These are phyloP conservation scores for Russula griseocarnosa DNA, from an alignment of 768 basidiomycete species.

Conservation along the genomic window DNA sequence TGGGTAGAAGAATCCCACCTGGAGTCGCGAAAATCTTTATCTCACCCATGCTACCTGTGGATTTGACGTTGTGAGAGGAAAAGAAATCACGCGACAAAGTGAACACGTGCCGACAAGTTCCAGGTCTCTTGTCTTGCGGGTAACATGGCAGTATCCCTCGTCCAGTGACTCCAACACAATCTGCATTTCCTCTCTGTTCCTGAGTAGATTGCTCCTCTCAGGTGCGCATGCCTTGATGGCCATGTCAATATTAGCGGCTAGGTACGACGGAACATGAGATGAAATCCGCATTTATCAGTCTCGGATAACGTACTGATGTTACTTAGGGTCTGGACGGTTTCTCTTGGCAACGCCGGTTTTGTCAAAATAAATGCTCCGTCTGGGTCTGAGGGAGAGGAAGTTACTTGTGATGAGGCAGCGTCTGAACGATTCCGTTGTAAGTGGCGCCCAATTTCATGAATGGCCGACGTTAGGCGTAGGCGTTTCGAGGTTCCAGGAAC, in stretches of 20 bases:
- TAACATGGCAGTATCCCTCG: slow-evolving; percentile 77
- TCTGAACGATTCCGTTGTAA: slow-evolving; percentile 9
- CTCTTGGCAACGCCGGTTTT: slow-evolving; percentile 15
- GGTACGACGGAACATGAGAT: slow-evolving; percentile 6
- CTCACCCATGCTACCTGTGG: slow-evolving; percentile 11
- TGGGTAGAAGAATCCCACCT: slow-evolving; percentile 11
- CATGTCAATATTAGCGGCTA: slow-evolving; percentile 36
- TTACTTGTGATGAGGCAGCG: neutral
- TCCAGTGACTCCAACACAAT: slow-evolving; percentile 67
- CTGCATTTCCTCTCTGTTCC: slow-evolving; percentile 64
- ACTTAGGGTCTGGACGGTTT: slow-evolving; percentile 28
- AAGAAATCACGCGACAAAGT: neutral
- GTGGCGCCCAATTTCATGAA: slow-evolving; percentile 16
- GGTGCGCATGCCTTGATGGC: slow-evolving; percentile 66
- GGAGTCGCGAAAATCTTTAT: slow-evolving; percentile 6
- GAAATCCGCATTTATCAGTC: neutral
- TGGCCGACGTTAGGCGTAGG: slow-evolving; percentile 11
- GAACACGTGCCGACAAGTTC: slow-evolving; percentile 50
- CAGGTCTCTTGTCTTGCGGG: slow-evolving; percentile 58
- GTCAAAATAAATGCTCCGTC: neutral
- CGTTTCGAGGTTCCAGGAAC: slow-evolving; percentile 4
- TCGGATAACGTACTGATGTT: slow-evolving; percentile 39
- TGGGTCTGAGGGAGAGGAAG: neutral
- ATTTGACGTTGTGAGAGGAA: neutral
- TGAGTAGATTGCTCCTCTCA: slow-evolving; percentile 60